Evolutionary conservation across 2,329 filamentous ascomycete genomes (phyloP).

Genomic region (Aspergillus flavus): DNA sequence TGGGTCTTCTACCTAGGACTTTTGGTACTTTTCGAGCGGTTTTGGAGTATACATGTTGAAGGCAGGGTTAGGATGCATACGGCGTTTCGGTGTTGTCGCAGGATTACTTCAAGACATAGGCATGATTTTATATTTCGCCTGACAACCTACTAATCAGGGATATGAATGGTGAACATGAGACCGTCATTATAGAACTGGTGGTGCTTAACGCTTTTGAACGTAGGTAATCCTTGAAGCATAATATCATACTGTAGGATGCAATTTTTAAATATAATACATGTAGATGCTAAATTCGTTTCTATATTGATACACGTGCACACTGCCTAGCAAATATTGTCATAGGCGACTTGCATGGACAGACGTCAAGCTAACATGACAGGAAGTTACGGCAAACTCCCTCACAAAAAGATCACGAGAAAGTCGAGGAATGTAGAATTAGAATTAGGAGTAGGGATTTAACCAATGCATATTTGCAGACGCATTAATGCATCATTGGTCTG

Average conservation of each 20-base stretch:
- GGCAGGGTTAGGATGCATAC: neutral
- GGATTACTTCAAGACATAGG: neutral
- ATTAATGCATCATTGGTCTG: neutral
- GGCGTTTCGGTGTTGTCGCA: slow-evolving; percentile 10
- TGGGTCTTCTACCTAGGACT: neutral
- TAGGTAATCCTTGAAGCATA: neutral
- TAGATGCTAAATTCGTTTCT: slow-evolving; percentile 23
- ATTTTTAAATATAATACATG: slow-evolving; percentile 17
- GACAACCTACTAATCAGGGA: neutral
- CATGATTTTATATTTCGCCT: neutral
- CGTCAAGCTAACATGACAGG: slow-evolving; percentile 5
- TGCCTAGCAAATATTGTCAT: neutral
- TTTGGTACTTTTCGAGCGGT: slow-evolving; percentile 13
- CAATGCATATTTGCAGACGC: neutral
- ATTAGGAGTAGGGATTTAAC: slow-evolving; percentile 12
- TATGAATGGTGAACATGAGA: neutral
- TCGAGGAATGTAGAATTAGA: neutral
- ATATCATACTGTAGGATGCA: neutral
- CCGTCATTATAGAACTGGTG: neutral
- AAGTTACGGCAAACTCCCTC: slow-evolving; percentile 2
- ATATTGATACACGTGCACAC: slow-evolving; percentile 25
- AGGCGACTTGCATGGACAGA: slow-evolving; percentile 3
- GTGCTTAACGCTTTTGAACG: neutral
- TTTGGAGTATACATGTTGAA: slow-evolving; percentile 5
- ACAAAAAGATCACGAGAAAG: neutral